Conservation (phyloP, 768 basidiomycete genomes). For the Trichaptum fuscoviolaceum region DNA sequence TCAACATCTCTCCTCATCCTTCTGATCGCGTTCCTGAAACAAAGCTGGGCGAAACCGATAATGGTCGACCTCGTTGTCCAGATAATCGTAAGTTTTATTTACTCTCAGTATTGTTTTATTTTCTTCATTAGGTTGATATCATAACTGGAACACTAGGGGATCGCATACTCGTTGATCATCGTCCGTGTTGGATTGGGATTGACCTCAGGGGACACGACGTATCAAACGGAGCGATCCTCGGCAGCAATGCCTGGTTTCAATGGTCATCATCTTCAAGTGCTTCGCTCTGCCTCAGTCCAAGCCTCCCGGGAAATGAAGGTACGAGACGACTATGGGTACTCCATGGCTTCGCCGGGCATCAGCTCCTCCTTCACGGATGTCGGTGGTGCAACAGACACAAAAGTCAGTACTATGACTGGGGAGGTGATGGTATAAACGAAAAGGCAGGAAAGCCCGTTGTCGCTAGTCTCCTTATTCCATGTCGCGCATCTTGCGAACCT, state of each 20-base stretch:
- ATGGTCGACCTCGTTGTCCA: neutral
- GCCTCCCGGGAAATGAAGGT: neutral
- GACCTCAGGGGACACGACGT: neutral
- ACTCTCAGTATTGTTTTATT: neutral
- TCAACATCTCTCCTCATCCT: conserved; percentile 28
- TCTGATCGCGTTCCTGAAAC: conserved; percentile 28
- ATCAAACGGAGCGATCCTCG: neutral
- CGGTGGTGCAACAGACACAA: neutral
- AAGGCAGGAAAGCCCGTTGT: neutral
- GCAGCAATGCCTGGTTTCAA: neutral
- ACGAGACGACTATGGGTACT: neutral
- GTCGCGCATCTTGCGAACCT: too few species aligned
- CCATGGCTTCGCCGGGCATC: neutral
- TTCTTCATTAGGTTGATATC: neutral
- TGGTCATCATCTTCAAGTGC: neutral
- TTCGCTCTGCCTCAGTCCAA: neutral
- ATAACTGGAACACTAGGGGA: neutral
- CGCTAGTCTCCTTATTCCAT: neutral
- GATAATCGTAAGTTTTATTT: neutral
- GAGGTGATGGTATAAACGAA: neutral
- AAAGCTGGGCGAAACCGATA: conserved; percentile 21
- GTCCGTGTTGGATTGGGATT: neutral
- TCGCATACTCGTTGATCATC: neutral
- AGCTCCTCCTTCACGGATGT: neutral
- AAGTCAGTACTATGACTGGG: neutral